Percentiles rank a stretch among this genome's conserved stretches.
phyloP scores from a whole-genome alignment of 1,284 basidiomycete species.

The Sphagnurus paluster region DNA sequence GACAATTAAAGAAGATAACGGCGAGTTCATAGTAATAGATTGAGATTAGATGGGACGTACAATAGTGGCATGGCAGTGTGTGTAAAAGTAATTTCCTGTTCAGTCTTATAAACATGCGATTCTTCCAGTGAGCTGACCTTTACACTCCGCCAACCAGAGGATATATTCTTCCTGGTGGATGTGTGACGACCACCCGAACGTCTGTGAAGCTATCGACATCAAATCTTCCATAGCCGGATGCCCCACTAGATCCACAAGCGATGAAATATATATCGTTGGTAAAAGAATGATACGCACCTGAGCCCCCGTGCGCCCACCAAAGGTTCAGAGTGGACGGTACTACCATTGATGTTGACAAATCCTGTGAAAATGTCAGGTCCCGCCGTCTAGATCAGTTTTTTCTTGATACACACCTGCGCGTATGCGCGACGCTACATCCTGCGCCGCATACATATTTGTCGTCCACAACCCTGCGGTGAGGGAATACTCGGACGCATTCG shows the following conservation, averaged over 20 bases:
- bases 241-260: conserved; percentile 33
- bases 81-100: too few relatives aligned
- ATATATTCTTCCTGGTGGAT: conserved; percentile 35
- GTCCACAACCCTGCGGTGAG: conserved; percentile 58
- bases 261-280: too few relatives aligned
- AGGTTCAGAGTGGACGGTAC: conserved; percentile 36
- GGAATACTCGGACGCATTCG: conserved; percentile 57
- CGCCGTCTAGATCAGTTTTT: background rate
- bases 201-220: conserved; percentile 53
- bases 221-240: conserved; percentile 55
- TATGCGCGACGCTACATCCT: conserved; percentile 50
- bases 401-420: conserved; percentile 39
- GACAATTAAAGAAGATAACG: too few relatives aligned
- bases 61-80: too few relatives aligned
- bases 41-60: too few relatives aligned
- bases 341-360: conserved; percentile 42
- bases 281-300: conserved; percentile 38
- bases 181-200: conserved; percentile 39
- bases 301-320: conserved; percentile 32
- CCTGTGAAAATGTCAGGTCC: conserved; percentile 27
- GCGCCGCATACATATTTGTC: conserved; percentile 43
- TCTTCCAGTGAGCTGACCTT: too few relatives aligned
- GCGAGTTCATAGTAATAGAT: too few relatives aligned
- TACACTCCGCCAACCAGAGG: conserved; percentile 14
- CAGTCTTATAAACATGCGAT: too few relatives aligned